Base-by-base conservation (phyloP, 177 flowering plant genomes). In the Vitis hybrid region DNA sequence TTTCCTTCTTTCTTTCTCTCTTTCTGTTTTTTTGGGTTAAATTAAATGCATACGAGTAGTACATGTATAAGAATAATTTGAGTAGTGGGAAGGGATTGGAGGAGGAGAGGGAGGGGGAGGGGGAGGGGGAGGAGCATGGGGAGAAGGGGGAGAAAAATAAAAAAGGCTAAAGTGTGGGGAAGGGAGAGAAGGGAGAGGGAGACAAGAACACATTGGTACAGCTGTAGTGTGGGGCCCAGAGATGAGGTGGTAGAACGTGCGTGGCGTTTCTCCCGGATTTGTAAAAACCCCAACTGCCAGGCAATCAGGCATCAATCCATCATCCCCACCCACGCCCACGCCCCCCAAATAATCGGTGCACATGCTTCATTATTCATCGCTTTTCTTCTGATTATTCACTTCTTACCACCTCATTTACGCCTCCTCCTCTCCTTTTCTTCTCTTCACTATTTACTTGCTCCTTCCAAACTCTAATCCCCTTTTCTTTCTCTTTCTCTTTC, bases 181-280 rank as follows among this genome's bases (percentile, higher is more conserved):
- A 41, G 50, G 12, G 50, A 49, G 15, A 32, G 61, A 51, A 4
- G 35, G 64, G 50, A 49, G 15, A 32, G 61, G 78, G 60, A 75
- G 87, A 84, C 89, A 86, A 73, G 65, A 84, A 77, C 87, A 86
- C 80, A 86, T 67, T 79, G 85, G 53, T 62, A 82, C 84, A 86
- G 89, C 87, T 82, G 83, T 80, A 67, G 55, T 2, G 59, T 65
- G 79, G 84, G 79, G 65, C 78, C 87, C 81, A 3, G 55, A 11
- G 15, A 20, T 18, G 68, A 64, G 78, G 83, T 79, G 83, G 70
- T 62, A 76, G 81, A 83, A 86, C 89, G 89, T 86, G 89, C 87
- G 78, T 75, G 84, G 86, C 84, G 83, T 78, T 77, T 82, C 78
- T 86, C 79, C 77, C 80, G 81, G 83, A 80, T 80, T 68, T 68